Evolutionary conservation across 2,329 filamentous ascomycete genomes (phyloP), one percentile per base, ranked within the genome.

Genomic region (Aspergillus melleus): DNA sequence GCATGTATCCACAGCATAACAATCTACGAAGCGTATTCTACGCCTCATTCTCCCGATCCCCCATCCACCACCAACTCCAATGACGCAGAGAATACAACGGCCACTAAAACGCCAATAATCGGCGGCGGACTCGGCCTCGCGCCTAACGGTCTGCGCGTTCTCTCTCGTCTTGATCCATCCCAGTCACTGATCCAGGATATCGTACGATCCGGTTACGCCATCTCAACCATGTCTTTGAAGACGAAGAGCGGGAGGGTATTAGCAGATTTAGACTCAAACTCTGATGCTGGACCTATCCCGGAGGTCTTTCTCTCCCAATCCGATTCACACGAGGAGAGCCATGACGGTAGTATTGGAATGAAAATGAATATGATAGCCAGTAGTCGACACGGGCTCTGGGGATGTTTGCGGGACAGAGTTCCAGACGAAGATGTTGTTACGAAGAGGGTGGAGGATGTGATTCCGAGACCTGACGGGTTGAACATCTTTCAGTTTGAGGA

Each of bases 11-110:
- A 32, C 19, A 16, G n/a, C 30, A 72, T 74, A 62, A 72, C 63
- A 19, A 76, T 81, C 54, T 78, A 78, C 62, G 78, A 80, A 65
- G 70, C 75, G 4, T 73, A 79, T 59, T 66, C 74, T 54, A 75
- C 74, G 14, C 36, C 36, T 42, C 32, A 36, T 8, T 36, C n/a
- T 42, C 59, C 26, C 58, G 68, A 29, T 62, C 72, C 49, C 63
- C 61, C 6, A 68, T 64, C 16, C 59, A 61, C 19, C 60, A 61
- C 19, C 60, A 2, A 29, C 8, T 8, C 26, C 26, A 29, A 29
- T 29, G 26, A 0, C 6, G 1, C 67, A 19, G 62, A 65, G 1
- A 51, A 60, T 2, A 63, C 66, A 22, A 63, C 59, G 11, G 29
- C 60, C 12, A 71, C 68, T 0, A 66, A 75, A 0, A 73, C 71